phyloP scores from a whole-genome alignment of 106 monocot genomes.

The Chionographis japonica region DNA sequence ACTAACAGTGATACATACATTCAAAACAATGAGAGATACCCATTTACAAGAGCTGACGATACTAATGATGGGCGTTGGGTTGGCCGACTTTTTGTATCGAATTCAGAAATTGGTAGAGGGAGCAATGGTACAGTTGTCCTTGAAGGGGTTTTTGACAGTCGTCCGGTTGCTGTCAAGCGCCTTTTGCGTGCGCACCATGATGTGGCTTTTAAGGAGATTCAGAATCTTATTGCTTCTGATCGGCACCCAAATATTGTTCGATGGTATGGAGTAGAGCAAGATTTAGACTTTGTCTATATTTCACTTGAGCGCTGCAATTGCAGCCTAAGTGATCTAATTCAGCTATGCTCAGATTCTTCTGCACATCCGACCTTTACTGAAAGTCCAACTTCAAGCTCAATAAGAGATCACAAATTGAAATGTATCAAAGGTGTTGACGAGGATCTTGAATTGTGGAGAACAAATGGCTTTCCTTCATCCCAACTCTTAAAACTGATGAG shows the following conservation, averaged over 20 bases:
- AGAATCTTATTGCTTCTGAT: slow-evolving; percentile 92
- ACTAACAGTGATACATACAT: neutral
- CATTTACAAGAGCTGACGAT: slow-evolving; percentile 10
- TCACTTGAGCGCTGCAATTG: slow-evolving; percentile 78
- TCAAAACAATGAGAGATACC: slow-evolving; percentile 12
- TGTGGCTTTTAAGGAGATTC: slow-evolving; percentile 80
- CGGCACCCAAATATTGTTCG: slow-evolving; percentile 87
- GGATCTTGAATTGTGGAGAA: slow-evolving; percentile 64
- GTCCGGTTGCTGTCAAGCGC: slow-evolving; percentile 87
- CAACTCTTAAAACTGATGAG: slow-evolving; percentile 91
- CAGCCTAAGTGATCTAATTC: slow-evolving; percentile 81
- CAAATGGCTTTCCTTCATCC: slow-evolving; percentile 70
- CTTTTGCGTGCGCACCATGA: slow-evolving; percentile 82
- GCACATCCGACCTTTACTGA: slow-evolving; percentile 2
- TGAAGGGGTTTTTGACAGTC: slow-evolving; percentile 78
- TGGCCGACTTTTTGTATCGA: slow-evolving; percentile 75
- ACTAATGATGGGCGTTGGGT: slow-evolving; percentile 48
- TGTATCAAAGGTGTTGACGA: slow-evolving; percentile 16
- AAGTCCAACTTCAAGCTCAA: slow-evolving; percentile 15
- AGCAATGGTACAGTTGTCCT: slow-evolving; percentile 97
- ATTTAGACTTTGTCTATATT: slow-evolving; percentile 94
- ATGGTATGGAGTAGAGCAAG: slow-evolving; percentile 85
- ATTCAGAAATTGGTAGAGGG: slow-evolving; percentile 85
- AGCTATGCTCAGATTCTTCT: slow-evolving; percentile 31
- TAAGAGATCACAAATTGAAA: slow-evolving; percentile 9